Conservation (phyloP, 805 yeast species). For the Schizosaccharomyces japonicus region DNA sequence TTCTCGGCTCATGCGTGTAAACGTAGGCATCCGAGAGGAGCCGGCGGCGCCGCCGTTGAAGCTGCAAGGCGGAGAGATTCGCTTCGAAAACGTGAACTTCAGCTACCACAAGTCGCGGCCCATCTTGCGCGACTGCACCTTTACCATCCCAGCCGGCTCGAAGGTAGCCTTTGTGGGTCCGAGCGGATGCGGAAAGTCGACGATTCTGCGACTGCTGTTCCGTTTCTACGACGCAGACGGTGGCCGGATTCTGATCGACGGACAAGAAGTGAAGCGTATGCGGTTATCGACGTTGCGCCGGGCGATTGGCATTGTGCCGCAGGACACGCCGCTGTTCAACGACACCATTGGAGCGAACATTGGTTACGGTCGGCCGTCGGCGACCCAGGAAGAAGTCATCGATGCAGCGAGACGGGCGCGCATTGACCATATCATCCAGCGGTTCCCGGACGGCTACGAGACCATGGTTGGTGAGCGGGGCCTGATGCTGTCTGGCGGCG, state of each 20-base stretch:
- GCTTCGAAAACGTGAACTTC: conserved; percentile 40
- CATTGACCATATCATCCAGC: conserved; percentile 16
- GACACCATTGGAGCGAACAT: conserved; percentile 69
- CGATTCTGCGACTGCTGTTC: conserved; percentile 52
- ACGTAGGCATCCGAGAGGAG: conserved; percentile 37
- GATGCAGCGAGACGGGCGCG: conserved; percentile 39
- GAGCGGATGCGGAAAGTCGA: conserved; percentile 84
- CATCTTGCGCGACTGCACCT: conserved; percentile 35
- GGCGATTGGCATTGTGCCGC: conserved; percentile 68
- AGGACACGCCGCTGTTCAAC: conserved; percentile 69
- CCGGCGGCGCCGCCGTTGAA: conserved; percentile 38
- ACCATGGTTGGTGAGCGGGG: conserved; percentile 49
- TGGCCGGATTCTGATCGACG: conserved; percentile 45
- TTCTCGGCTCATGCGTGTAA: conserved; percentile 62
- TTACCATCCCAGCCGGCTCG: conserved; percentile 50
- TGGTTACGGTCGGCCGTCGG: conserved; percentile 39
- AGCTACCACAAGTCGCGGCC: conserved; percentile 34
- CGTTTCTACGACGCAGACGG: conserved; percentile 57
- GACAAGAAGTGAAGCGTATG: conserved; percentile 34
- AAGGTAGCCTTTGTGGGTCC: conserved; percentile 89
- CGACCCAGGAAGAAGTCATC: conserved; percentile 36
- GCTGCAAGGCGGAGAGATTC: conserved; percentile 20
- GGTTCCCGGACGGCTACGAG: conserved; percentile 29
- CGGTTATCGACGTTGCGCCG: conserved; percentile 48
- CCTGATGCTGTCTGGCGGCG: conserved; percentile 99